phyloP scores from a whole-genome alignment of 208 protist species.

The Trypanosoma lewisi region DNA sequence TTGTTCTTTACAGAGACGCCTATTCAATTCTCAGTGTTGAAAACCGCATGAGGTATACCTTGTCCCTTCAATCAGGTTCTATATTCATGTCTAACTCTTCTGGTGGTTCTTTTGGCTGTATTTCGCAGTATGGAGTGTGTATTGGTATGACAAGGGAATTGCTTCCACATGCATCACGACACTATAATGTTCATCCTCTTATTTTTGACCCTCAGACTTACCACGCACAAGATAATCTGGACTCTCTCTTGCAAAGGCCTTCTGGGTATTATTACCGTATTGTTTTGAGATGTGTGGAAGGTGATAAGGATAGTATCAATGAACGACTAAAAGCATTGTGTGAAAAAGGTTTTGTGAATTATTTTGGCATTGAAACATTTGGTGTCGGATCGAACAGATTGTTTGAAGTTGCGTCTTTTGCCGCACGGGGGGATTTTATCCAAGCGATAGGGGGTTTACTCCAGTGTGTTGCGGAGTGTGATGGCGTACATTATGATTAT shows the following conservation, averaged over 20 bases:
- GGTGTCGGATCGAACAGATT: conserved; percentile 52
- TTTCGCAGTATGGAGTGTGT: conserved; percentile 63
- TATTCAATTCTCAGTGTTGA: conserved; percentile 46
- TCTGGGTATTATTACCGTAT: conserved; percentile 50
- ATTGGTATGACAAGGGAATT: conserved; percentile 78
- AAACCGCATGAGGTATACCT: conserved; percentile 70
- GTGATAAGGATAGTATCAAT: conserved; percentile 31
- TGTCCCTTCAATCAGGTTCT: conserved; percentile 47
- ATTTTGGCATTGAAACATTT: conserved; percentile 76
- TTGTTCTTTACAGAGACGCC: conserved; percentile 75
- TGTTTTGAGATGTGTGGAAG: conserved; percentile 65
- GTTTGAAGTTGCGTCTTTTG: conserved; percentile 58
- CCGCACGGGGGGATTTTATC: conserved; percentile 30
- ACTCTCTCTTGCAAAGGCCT: conserved; percentile 12
- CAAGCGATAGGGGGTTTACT: conserved; percentile 48
- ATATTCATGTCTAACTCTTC: conserved; percentile 37
- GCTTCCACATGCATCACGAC: conserved; percentile 69
- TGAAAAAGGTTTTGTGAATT: conserved; percentile 75
- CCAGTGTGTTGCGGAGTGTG: conserved; percentile 61
- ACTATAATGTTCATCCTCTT: conserved; percentile 80
- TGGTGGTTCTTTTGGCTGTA: conserved; percentile 62
- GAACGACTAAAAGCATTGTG: conserved; percentile 25
- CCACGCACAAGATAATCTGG: conserved; percentile 24
- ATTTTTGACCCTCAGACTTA: conserved; percentile 69
- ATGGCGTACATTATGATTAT: conserved; percentile 56